Evolutionary conservation across 805 yeast genomes (phyloP).

Genomic region (Maudiozyma pseudohumilis): DNA sequence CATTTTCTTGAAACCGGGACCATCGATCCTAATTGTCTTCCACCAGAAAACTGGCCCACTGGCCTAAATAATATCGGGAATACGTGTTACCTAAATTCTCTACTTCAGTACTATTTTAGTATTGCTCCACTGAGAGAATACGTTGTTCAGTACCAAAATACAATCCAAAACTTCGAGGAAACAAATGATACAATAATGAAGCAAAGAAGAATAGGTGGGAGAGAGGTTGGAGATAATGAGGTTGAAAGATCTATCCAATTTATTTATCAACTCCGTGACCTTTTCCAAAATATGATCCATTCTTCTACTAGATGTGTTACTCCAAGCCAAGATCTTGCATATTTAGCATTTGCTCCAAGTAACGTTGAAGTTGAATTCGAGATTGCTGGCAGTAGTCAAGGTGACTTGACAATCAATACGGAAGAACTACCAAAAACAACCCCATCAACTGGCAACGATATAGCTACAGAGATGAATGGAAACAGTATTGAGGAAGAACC

Average conservation of each 20-base stretch:
- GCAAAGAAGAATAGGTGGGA: slow-evolving; percentile 73
- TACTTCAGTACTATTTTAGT: slow-evolving; percentile 82
- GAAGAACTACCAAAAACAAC: not conserved
- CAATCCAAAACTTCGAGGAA: slow-evolving; percentile 22
- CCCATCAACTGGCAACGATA: not conserved
- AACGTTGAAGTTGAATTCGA: slow-evolving; percentile 56
- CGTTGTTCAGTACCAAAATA: slow-evolving; percentile 45
- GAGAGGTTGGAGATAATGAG: slow-evolving; percentile 70
- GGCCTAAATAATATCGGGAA: slow-evolving; percentile 93
- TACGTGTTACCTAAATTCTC: slow-evolving; percentile 87
- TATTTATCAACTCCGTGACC: slow-evolving; percentile 55
- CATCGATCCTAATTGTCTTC: slow-evolving; percentile 47
- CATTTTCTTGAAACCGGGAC: slow-evolving; percentile 53
- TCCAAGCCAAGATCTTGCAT: slow-evolving; percentile 79
- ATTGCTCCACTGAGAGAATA: slow-evolving; percentile 69
- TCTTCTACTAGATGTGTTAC: slow-evolving; percentile 55
- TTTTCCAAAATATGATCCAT: slow-evolving; percentile 62
- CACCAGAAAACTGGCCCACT: slow-evolving; percentile 71
- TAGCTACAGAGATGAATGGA: too few relatives aligned
- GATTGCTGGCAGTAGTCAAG: not conserved
- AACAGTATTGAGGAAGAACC: not conserved
- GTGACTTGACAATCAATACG: too few relatives aligned
- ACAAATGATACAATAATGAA: slow-evolving; percentile 5
- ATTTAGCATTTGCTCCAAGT: slow-evolving; percentile 71
- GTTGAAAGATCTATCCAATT: slow-evolving; percentile 76